Evolutionary conservation across 2,329 filamentous ascomycete species (phyloP).

Genomic region (Arthrobotrys sinensis): DNA sequence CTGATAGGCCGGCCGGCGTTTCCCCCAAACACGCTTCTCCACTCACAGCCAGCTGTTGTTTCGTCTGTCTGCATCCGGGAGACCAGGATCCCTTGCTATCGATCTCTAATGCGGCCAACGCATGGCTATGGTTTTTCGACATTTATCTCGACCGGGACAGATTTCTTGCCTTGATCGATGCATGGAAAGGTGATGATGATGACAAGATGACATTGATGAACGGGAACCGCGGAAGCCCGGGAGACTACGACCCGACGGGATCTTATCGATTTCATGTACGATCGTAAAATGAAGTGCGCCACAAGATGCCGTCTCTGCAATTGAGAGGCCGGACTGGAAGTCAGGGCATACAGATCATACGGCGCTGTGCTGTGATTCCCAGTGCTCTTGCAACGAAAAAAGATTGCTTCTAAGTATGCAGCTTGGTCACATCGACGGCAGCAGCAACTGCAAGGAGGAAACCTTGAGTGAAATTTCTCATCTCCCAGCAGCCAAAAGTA

Average conservation of each 20-base stretch:
- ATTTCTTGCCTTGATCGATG: conserved; percentile 27
- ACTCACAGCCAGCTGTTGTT: conserved; percentile 53
- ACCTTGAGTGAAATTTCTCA: conserved; percentile 46
- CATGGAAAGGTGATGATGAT: conserved; percentile 21
- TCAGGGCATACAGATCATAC: not conserved
- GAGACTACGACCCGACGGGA: conserved; percentile 25
- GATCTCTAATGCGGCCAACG: conserved; percentile 46
- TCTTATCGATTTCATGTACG: conserved; percentile 16
- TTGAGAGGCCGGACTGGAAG: conserved; percentile 14
- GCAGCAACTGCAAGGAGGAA: conserved; percentile 37
- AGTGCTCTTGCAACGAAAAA: not conserved
- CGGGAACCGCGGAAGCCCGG: conserved; percentile 37
- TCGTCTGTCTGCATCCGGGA: conserved; percentile 38
- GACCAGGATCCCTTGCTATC: conserved; percentile 44
- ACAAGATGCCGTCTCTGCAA: conserved; percentile 3
- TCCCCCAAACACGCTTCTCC: conserved; percentile 14
- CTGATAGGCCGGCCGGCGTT: conserved; percentile 30
- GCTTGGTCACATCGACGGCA: conserved; percentile 40
- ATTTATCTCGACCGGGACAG: conserved; percentile 54
- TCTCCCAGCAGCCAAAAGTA: conserved; percentile 37
- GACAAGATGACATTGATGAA: conserved; percentile 8
- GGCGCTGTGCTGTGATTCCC: not conserved
- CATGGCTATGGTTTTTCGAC: conserved; percentile 33
- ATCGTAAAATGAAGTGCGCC: conserved; percentile 19
- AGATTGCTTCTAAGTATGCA: conserved; percentile 36